Percentiles rank a stretch among this genome's conserved stretches.
phyloP scores from a whole-genome alignment of 2,329 filamentous ascomycete genomes.

The Venturia pyrina region DNA sequence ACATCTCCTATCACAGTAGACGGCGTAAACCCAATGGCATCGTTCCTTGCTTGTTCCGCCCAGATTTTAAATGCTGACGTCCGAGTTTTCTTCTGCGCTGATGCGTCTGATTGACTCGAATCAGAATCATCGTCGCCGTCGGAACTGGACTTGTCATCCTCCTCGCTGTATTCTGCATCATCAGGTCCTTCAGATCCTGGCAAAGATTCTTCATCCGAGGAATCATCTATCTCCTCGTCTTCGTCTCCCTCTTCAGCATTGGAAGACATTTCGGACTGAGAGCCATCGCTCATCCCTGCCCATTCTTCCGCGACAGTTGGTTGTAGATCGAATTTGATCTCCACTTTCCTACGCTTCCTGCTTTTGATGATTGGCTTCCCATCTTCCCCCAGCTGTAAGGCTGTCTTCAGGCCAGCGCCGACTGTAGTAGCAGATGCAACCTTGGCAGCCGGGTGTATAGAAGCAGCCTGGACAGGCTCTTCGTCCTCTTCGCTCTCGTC shows the following conservation, averaged over 20 bases:
- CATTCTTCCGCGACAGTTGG: constrained; percentile 38
- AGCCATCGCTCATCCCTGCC: constrained; percentile 50
- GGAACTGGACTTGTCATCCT: constrained; percentile 23
- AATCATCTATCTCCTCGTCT: background rate
- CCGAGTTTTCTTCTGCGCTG: constrained; percentile 31
- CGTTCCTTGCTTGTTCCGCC: constrained; percentile 79
- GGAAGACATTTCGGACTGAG: constrained; percentile 3
- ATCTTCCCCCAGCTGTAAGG: constrained; percentile 67
- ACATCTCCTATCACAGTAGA: constrained; percentile 28
- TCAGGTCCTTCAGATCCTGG: background rate
- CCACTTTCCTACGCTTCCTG: constrained; percentile 54
- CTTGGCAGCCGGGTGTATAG: constrained; percentile 10
- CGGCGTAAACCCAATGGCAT: constrained; percentile 62
- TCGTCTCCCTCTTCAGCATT: constrained; percentile 11
- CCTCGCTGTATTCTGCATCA: constrained; percentile 13
- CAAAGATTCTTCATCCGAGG: background rate
- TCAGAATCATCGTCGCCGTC: constrained; percentile 21
- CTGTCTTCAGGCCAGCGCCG: constrained; percentile 79
- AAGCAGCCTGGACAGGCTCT: constrained; percentile 10
- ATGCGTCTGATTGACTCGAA: constrained; percentile 23
- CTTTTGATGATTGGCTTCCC: constrained; percentile 77
- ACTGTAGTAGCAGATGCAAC: constrained; percentile 22
- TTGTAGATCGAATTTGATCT: constrained; percentile 28
- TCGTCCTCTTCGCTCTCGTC: constrained; percentile 3
- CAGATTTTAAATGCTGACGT: constrained; percentile 82